These are phyloP conservation scores for Stylosanthes scabra DNA, from an alignment of 331 rosid genomes.

Conservation along the genomic window DNA sequence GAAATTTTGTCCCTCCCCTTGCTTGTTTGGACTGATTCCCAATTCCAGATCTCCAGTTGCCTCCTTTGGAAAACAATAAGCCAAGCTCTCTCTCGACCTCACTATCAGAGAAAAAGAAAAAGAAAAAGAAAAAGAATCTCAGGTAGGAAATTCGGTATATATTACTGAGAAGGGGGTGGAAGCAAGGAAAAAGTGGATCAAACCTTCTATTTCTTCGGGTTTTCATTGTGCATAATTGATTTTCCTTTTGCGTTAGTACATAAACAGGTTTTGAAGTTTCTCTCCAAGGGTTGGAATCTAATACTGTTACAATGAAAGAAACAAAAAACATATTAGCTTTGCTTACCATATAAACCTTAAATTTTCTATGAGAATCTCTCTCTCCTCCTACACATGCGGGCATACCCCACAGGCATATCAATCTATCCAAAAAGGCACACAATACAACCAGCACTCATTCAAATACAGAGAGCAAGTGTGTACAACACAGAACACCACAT, in stretches of 20 bases:
- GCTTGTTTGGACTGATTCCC: slow-evolving; percentile 75
- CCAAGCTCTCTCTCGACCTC: slow-evolving; percentile 66
- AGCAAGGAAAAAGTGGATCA: background rate
- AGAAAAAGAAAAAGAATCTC: slow-evolving; percentile 24
- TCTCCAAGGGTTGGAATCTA: slow-evolving; percentile 96
- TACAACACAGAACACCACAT: slow-evolving; percentile 14
- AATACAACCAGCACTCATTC: too few species aligned
- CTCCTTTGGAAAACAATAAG: slow-evolving; percentile 59
- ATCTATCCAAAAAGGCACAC: too few species aligned
- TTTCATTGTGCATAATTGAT: slow-evolving; percentile 95
- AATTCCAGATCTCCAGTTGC: slow-evolving; percentile 65
- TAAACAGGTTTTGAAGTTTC: slow-evolving; percentile 93
- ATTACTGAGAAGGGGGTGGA: background rate
- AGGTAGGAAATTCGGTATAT: slow-evolving; percentile 18
- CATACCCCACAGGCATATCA: too few species aligned
- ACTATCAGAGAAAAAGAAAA: slow-evolving; percentile 52
- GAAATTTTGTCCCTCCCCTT: slow-evolving; percentile 75
- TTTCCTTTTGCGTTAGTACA: slow-evolving; percentile 87
- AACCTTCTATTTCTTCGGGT: slow-evolving; percentile 91
- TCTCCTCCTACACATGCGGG: background rate
- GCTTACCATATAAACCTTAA: slow-evolving; percentile 14
- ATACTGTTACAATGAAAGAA: slow-evolving; percentile 53
- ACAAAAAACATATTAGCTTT: slow-evolving; percentile 21
- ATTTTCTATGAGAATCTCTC: background rate
- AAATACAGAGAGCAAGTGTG: too few species aligned